Evolutionary conservation across 1,284 basidiomycete species (phyloP).

Genomic region (Phellinidium pouzarii): DNA sequence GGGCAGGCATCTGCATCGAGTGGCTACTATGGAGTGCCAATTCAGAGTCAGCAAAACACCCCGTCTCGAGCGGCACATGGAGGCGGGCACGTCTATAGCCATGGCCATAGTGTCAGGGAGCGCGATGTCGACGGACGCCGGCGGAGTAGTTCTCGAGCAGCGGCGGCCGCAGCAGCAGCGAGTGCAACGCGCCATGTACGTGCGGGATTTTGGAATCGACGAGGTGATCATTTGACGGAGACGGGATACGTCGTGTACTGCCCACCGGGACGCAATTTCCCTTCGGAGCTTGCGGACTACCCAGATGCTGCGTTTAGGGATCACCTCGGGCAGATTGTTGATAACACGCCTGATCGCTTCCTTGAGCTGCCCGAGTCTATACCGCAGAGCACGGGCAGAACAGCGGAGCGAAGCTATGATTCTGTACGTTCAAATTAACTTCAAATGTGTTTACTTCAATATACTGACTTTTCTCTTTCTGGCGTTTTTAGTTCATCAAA

Average conservation of each 20-base stretch:
- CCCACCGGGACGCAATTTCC: conserved; percentile 44
- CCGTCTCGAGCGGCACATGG: background rate
- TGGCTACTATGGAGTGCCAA: conserved; percentile 1
- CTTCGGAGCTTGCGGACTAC: conserved; percentile 51
- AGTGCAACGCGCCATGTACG: conserved; percentile 30
- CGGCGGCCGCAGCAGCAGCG: background rate
- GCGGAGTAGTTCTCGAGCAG: conserved; percentile 13
- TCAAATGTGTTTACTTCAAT: background rate
- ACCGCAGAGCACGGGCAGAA: conserved; percentile 8
- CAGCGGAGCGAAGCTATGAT: conserved; percentile 13
- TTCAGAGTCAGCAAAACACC: background rate
- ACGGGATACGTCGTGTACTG: conserved; percentile 55
- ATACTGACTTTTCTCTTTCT: background rate
- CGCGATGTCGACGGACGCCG: background rate
- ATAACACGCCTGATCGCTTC: conserved; percentile 5
- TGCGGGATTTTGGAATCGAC: conserved; percentile 58
- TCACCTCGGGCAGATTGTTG: conserved; percentile 10
- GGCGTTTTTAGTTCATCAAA: conserved; percentile 5
- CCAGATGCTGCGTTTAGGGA: conserved; percentile 29
- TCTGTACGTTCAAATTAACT: conserved; percentile 4
- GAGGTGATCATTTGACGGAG: conserved; percentile 57
- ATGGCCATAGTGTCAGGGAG: background rate
- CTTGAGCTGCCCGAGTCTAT: conserved; percentile 13
- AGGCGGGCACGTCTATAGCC: background rate
- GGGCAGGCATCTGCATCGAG: conserved; percentile 3